These are phyloP conservation scores for Hydnomerulius pinastri DNA, from an alignment of 768 basidiomycete species.

Conservation along the genomic window DNA sequence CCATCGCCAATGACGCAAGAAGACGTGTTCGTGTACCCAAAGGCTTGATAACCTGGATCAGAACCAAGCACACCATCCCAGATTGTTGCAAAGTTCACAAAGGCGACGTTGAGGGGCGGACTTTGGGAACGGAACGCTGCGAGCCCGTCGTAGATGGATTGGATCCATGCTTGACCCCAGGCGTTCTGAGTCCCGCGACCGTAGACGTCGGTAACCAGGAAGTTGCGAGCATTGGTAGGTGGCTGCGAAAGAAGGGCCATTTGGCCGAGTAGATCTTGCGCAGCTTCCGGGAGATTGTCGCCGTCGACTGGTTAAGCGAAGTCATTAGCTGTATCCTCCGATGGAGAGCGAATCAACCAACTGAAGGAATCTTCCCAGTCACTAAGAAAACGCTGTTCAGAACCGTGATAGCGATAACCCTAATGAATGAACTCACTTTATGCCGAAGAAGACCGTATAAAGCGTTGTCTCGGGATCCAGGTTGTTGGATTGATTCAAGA, in stretches of 20 bases:
- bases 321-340: too few relatives aligned
- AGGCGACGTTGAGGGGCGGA: conserved; percentile 41
- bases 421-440: conserved; percentile 41
- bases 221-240: conserved; percentile 52
- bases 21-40: conserved; percentile 47
- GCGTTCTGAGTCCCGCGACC: conserved; percentile 46
- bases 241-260: conserved; percentile 46
- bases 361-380: conserved; percentile 46
- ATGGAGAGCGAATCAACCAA: conserved; percentile 13
- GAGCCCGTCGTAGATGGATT: conserved; percentile 46
- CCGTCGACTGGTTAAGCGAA: conserved; percentile 50
- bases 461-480: conserved; percentile 50
- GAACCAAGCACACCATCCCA: conserved; percentile 50
- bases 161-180: conserved; percentile 48
- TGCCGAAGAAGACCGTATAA: conserved; percentile 56
- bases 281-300: conserved; percentile 48
- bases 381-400: conserved; percentile 26
- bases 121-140: conserved; percentile 32
- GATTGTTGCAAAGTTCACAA: conserved; percentile 48
- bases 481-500: conserved; percentile 43
- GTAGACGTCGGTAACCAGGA: conserved; percentile 52
- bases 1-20: conserved; percentile 39
- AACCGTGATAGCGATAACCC: not conserved
- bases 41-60: conserved; percentile 46
- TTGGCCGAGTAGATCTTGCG: conserved; percentile 43